A percentile compares a stretch with the other conserved stretches of the same genome.
phyloP scores from a whole-genome alignment of 2,329 filamentous ascomycete genomes.

The Tolypocladium tropicale region DNA sequence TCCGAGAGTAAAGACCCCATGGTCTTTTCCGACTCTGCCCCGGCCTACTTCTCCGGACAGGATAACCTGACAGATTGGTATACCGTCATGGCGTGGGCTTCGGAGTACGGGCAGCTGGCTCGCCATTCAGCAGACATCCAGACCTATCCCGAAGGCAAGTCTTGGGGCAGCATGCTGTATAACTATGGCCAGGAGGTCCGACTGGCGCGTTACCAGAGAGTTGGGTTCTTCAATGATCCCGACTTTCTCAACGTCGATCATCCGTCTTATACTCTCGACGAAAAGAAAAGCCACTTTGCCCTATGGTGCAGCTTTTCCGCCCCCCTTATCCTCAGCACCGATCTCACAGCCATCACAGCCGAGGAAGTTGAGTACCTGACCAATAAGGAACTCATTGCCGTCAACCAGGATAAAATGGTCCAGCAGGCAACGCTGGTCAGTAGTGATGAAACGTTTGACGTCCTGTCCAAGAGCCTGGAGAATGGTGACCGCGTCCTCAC shows the following conservation, averaged over 20 bases:
- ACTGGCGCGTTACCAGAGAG: slow-evolving; percentile 27
- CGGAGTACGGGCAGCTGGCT: slow-evolving; percentile 28
- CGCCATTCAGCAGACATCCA: slow-evolving; percentile 32
- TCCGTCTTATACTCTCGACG: slow-evolving; percentile 19
- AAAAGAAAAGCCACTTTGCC: slow-evolving; percentile 25
- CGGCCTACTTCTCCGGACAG: slow-evolving; percentile 28
- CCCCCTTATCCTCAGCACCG: slow-evolving; percentile 25
- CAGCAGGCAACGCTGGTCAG: slow-evolving; percentile 37
- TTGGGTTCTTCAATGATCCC: slow-evolving; percentile 27
- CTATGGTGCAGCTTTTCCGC: slow-evolving; percentile 24
- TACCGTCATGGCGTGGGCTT: slow-evolving; percentile 32
- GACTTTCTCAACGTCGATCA: slow-evolving; percentile 27
- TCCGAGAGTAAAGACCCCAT: slow-evolving; percentile 22
- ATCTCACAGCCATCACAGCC: slow-evolving; percentile 23
- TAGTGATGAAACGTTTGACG: slow-evolving; percentile 30
- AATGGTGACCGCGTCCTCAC: slow-evolving; percentile 37
- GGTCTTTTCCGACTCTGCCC: slow-evolving; percentile 34
- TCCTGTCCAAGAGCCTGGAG: slow-evolving; percentile 33
- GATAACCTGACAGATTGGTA: slow-evolving; percentile 32
- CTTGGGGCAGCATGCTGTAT: slow-evolving; percentile 36
- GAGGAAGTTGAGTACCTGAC: slow-evolving; percentile 25
- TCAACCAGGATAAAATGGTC: slow-evolving; percentile 30
- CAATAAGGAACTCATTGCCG: slow-evolving; percentile 28
- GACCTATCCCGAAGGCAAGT: slow-evolving; percentile 28
- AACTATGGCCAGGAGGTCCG: slow-evolving; percentile 34